These are phyloP conservation scores for Erysimum pusillum DNA, from an alignment of 441 rosid genomes.

Conservation along the genomic window DNA sequence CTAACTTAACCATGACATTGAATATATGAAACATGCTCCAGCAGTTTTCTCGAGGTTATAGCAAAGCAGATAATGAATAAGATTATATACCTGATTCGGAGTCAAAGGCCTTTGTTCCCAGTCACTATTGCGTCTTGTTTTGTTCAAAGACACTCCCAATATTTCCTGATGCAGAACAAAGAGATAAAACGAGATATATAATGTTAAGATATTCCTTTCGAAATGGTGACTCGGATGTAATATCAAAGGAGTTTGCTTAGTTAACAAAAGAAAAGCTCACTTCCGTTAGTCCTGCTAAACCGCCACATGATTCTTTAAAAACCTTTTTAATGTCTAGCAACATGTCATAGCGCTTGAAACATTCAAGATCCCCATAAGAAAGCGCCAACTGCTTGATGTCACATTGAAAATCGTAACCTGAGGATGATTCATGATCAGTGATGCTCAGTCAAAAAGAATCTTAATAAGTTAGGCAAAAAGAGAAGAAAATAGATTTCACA, in stretches of 20 bases:
- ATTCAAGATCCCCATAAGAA: slow-evolving; percentile 73
- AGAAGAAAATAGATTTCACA: slow-evolving; percentile 29
- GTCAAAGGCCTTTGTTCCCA: slow-evolving; percentile 91
- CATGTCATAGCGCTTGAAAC: slow-evolving; percentile 87
- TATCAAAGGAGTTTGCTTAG: slow-evolving; percentile 1
- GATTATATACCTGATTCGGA: slow-evolving; percentile 70
- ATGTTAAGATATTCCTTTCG: too few relatives aligned
- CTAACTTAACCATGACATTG: not conserved
- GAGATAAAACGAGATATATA: slow-evolving; percentile 15
- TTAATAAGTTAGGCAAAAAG: slow-evolving; percentile 14
- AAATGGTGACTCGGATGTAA: not conserved
- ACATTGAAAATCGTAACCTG: slow-evolving; percentile 90
- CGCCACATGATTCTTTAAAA: slow-evolving; percentile 75
- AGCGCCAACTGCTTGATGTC: slow-evolving; percentile 72
- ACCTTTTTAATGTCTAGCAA: slow-evolving; percentile 81
- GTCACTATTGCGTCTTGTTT: slow-evolving; percentile 83
- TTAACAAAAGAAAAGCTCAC: slow-evolving; percentile 49
- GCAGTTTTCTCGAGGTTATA: slow-evolving; percentile 5
- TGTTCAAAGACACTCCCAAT: slow-evolving; percentile 85
- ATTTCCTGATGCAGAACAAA: slow-evolving; percentile 62
- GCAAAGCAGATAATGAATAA: not conserved
- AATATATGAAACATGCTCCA: slow-evolving; percentile 4
- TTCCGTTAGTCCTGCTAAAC: slow-evolving; percentile 86
- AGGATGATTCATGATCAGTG: slow-evolving; percentile 25
- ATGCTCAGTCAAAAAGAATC: slow-evolving; percentile 11